Percentiles rank a stretch among this genome's conserved stretches.
These are phyloP conservation scores for Colletotrichum echinochloae DNA, from an alignment of 2,329 filamentous ascomycete genomes.

Conservation along the genomic window DNA sequence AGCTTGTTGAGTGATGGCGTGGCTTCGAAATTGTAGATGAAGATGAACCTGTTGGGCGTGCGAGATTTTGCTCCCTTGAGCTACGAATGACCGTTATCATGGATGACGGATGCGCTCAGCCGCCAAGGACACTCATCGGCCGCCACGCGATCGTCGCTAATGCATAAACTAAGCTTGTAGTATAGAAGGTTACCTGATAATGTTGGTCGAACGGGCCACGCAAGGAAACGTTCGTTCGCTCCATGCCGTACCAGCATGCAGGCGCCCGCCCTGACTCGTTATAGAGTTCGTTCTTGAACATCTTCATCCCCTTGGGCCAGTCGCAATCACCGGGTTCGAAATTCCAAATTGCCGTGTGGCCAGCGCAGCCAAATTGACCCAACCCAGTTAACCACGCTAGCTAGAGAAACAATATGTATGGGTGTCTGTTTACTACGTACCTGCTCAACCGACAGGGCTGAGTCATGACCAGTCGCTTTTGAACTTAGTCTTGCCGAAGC, in stretches of 20 bases:
- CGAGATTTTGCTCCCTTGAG: not conserved
- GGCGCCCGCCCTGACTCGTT: constrained; percentile 32
- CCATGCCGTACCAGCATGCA: not conserved
- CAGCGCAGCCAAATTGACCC: constrained; percentile 26
- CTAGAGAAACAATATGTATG: constrained; percentile 2
- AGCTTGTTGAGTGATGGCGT: constrained; percentile 7
- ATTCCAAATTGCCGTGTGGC: constrained; percentile 31
- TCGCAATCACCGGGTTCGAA: constrained; percentile 37
- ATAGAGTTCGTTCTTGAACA: constrained; percentile 34
- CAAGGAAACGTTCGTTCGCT: constrained; percentile 31
- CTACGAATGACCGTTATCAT: constrained; percentile 2
- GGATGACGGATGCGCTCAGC: constrained; percentile 9
- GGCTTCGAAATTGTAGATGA: constrained; percentile 8
- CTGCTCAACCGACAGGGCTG: constrained; percentile 35
- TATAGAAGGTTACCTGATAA: not conserved
- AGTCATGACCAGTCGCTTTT: constrained; percentile 37
- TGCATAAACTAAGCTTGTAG: not conserved
- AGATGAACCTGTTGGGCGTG: not conserved
- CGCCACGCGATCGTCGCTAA: not conserved
- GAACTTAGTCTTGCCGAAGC: constrained; percentile 1
- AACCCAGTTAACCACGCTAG: constrained; percentile 1
- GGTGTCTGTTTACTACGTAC: too few relatives aligned
- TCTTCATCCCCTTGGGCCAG: constrained; percentile 36
- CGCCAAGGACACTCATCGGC: not conserved
- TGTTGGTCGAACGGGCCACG: constrained; percentile 17